Evolutionary conservation across 208 protist genomes (phyloP), one percentile per base, ranked within the genome.

Genomic region (Strigomonas culicis): DNA sequence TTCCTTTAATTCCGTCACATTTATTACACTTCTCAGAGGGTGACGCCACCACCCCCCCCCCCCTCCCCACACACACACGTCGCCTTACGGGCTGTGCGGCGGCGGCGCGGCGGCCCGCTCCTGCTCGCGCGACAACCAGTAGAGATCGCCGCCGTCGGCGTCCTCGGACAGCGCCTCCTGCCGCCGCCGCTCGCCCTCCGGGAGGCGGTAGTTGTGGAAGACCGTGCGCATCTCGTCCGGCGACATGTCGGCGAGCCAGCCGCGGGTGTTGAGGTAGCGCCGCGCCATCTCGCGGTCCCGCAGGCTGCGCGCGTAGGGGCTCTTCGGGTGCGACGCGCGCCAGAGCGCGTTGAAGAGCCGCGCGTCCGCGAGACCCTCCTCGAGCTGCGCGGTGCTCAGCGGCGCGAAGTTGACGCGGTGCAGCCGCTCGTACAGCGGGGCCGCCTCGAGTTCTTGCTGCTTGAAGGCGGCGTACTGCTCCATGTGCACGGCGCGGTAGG

Each of bases 221-320:
- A 92, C 77, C 0, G 77, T 60, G 11, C 77, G 73, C 82, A 91
- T 90, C 70, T 92, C 83, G 36, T 92, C 88, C 15, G 71, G 28
- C 8, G 84, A 77, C 88, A 94, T 94, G 56, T 92, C 71, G 49
- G 83, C 80, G 62, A 94, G 82, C 89, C 89, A 95, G n/a, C 86
- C 84, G 19, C 80, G 83, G 43, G 76, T 66, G 66, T 88, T 90
- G 15, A 95, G 64, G 60, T 88, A 93, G 49, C 72, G 70, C 17
- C 66, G 73, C 15, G 86, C 89, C 74, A 81, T 80, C 66, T 88
- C 86, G 22, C 83, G 77, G 46, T 87, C 55, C 27, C 73, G 46
- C 17, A 68, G 41, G 41, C 85, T 75, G 28, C 64, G 56, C 50
- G 72, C 53, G 63, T 83, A 87, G 46, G 75, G 53, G 41, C 79